Evolutionary conservation across 352 stramenopile genomes (phyloP).

Genomic region (Plasmopara viticola): DNA sequence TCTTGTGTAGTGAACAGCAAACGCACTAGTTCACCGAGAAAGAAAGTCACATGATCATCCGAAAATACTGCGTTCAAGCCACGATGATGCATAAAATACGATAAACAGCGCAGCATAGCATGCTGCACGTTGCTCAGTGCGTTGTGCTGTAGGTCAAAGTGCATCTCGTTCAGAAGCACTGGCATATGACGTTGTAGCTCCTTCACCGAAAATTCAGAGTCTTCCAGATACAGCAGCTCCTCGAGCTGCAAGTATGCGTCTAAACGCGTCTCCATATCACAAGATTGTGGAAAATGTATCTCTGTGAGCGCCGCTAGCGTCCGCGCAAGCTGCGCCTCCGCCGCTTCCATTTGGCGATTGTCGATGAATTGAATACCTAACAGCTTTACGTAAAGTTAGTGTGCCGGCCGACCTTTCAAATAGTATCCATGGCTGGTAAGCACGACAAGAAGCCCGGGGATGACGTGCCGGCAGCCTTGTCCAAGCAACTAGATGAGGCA

Average conservation of each 20-base stretch:
- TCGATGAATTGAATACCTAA: no score
- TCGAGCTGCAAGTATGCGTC: constrained; percentile 54
- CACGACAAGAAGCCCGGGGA: constrained; percentile 60
- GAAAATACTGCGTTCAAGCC: constrained; percentile 34
- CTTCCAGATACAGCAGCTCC: constrained; percentile 46
- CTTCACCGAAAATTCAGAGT: constrained; percentile 40
- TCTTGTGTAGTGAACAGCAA: constrained; percentile 50
- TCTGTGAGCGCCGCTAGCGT: constrained; percentile 31
- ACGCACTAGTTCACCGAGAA: constrained; percentile 44
- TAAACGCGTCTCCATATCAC: constrained; percentile 32
- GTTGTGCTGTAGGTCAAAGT: constrained; percentile 34
- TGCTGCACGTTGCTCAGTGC: constrained; percentile 19
- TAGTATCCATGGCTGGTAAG: constrained; percentile 29
- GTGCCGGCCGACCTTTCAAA: constrained; percentile 3
- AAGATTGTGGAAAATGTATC: constrained; percentile 28
- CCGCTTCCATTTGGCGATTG: constrained; percentile 15
- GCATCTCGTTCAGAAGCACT: constrained; percentile 34
- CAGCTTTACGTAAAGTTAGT: constrained; percentile 6
- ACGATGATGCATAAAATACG: constrained; percentile 59
- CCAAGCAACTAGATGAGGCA: constrained; percentile 43
- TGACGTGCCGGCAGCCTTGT: constrained; percentile 28
- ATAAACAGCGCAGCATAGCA: constrained; percentile 46
- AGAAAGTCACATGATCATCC: constrained; percentile 30
- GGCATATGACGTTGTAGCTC: constrained; percentile 33
- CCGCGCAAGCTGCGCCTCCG: constrained; percentile 27